Percentiles rank a stretch among this genome's conserved stretches.
Conservation (phyloP, 2,329 filamentous ascomycete species). For the Hypoxylon sp. region DNA sequence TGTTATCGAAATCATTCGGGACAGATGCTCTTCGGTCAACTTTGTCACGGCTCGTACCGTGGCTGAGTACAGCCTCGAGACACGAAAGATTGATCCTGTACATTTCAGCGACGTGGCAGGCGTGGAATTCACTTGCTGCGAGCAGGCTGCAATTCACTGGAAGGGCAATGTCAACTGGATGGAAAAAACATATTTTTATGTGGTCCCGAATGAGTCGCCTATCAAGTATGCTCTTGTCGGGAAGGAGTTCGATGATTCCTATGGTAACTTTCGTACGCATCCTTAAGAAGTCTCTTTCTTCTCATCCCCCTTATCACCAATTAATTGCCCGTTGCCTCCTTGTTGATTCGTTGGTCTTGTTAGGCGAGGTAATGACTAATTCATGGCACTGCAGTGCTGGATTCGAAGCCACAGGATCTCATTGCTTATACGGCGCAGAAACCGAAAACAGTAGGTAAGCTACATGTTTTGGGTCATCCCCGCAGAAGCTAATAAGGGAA, state of each 20-base stretch:
- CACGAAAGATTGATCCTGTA: not conserved
- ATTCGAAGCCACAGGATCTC: not conserved
- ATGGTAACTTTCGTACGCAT: not conserved
- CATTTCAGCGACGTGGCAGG: not conserved
- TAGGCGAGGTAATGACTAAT: constrained; percentile 2
- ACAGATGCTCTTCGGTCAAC: constrained; percentile 5
- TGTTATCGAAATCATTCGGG: constrained; percentile 13
- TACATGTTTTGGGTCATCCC: not conserved
- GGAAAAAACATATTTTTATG: not conserved
- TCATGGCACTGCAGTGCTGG: not conserved
- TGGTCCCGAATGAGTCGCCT: not conserved
- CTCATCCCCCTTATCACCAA: not conserved
- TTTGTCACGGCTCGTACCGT: constrained; percentile 3
- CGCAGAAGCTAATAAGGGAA: not conserved
- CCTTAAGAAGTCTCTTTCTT: not conserved
- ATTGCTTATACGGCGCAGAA: constrained; percentile 3
- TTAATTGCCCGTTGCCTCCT: not conserved
- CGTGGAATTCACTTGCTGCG: not conserved
- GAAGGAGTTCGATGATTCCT: not conserved
- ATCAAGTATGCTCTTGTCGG: not conserved
- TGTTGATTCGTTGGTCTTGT: not conserved
- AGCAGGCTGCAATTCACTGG: not conserved
- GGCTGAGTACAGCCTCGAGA: not conserved
- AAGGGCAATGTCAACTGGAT: constrained; percentile 4
- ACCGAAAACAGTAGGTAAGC: not conserved